Base-by-base conservation (phyloP, 768 basidiomycete genomes). In the Galerina marginata region DNA sequence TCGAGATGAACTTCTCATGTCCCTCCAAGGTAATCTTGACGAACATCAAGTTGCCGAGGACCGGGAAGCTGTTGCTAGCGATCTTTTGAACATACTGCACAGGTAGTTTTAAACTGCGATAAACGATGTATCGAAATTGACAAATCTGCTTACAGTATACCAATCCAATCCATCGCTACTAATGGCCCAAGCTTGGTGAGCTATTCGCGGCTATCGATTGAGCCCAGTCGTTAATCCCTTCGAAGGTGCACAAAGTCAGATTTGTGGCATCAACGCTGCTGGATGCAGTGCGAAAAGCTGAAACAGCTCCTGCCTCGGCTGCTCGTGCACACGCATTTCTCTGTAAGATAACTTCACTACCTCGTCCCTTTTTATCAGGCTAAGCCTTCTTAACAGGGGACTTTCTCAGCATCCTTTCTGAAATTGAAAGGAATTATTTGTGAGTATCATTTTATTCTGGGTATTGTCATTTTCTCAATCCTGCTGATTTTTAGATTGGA, bases 401-500 rank as follows among this genome's bases (percentile, higher is more conserved):
- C 77, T 96, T 96, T 76, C 77, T 96, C 26, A 92, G 90, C 53
- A 95, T 96, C 64, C 74, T 96, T 45, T 92, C 90, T 39, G 95
- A 96, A 77, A 95, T 96, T 66, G 95, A 96, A 69, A 81, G 90
- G 63, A 92, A 95, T 74, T 96, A 96, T 80, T 75, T 92, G 89
- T 91, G 66, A 56, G 70, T 63, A 20, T 9, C 12, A 15, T 29
- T 56, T 20, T 43, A 29, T 37, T 44, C 33, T 43, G 25, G 70
- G 29, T 15, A 37, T 45, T n/a, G n/a, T 44, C 42, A 55, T 23
- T 64, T 54, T 29, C 6, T 43, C 50, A 25, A 53, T 9, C 38
- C 58, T 23, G 58, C 39, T 57, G 16, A 55, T 39, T 56, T 55
- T 59, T 63, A 87, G 87, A 72, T 77, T 90, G 72, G 86, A 90